These are phyloP conservation scores for Phialemoniopsis sp. DNA, from an alignment of 2,329 filamentous ascomycete species.

Conservation along the genomic window DNA sequence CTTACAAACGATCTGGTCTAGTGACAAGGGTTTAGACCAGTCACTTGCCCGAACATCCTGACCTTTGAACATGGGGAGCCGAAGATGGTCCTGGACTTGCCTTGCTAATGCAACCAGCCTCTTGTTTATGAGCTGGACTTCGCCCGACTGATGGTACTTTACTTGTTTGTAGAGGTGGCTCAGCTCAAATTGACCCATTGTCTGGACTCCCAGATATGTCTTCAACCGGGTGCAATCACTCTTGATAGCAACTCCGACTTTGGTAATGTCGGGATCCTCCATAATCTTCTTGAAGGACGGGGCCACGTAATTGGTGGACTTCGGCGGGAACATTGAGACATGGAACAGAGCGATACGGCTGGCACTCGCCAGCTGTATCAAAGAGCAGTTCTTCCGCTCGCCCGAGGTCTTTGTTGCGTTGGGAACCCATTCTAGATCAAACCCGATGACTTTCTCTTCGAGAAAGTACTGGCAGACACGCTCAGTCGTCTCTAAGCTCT, in stretches of 20 bases:
- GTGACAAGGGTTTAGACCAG: slow-evolving; percentile 63
- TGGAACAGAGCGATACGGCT: slow-evolving; percentile 80
- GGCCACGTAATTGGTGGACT: slow-evolving; percentile 60
- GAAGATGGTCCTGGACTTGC: slow-evolving; percentile 68
- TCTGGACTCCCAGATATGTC: slow-evolving; percentile 60
- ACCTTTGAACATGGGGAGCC: slow-evolving; percentile 73
- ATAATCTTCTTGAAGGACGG: slow-evolving; percentile 69
- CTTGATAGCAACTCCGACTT: slow-evolving; percentile 73
- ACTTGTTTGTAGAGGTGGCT: slow-evolving; percentile 79
- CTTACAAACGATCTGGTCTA: slow-evolving; percentile 68
- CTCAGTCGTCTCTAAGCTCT: slow-evolving; percentile 62
- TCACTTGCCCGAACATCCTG: slow-evolving; percentile 65
- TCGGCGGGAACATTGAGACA: slow-evolving; percentile 57
- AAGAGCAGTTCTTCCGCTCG: slow-evolving; percentile 66
- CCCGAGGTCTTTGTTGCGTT: slow-evolving; percentile 40
- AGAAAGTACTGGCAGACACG: slow-evolving; percentile 62
- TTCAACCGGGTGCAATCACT: slow-evolving; percentile 66
- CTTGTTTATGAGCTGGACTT: slow-evolving; percentile 59
- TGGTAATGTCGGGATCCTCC: slow-evolving; percentile 64
- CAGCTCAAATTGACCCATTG: slow-evolving; percentile 71
- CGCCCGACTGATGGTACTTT: slow-evolving; percentile 52
- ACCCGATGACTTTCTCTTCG: slow-evolving; percentile 69
- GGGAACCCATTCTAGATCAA: slow-evolving; percentile 82
- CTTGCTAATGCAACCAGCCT: slow-evolving; percentile 59
- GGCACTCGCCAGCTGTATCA: slow-evolving; percentile 79